Evolutionary conservation across 2,329 filamentous ascomycete genomes (phyloP).

Genomic region (Exophiala lecanii-corni): DNA sequence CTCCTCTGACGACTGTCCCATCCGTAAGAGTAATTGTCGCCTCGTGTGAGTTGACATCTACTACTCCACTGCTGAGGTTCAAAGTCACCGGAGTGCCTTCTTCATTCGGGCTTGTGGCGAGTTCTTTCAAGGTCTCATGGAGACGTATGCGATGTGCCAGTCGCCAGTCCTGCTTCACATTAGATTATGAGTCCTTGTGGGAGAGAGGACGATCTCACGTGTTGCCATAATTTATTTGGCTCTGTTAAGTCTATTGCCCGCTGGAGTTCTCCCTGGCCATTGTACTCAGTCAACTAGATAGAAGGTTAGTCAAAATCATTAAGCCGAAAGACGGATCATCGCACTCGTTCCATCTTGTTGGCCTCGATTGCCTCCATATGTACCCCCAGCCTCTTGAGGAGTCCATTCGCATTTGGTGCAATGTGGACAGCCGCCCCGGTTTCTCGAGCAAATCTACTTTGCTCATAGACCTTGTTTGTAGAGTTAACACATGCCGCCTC

Average conservation of each 20-base stretch:
- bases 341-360: constrained; percentile 32
- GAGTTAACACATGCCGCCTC: neutral
- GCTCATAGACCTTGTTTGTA: constrained; percentile 47
- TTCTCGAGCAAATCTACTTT: constrained; percentile 49
- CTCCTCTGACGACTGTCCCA: constrained; percentile 42
- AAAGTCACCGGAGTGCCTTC: constrained; percentile 36
- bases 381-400: constrained; percentile 47
- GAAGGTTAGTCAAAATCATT: no score
- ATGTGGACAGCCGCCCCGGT: constrained; percentile 59
- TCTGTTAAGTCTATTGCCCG: constrained; percentile 31
- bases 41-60: constrained; percentile 23
- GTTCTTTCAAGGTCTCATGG: constrained; percentile 48
- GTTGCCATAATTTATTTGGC: constrained; percentile 45
- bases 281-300: constrained; percentile 35
- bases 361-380: constrained; percentile 39
- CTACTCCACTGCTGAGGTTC: constrained; percentile 40
- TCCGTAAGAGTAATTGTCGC: constrained; percentile 42
- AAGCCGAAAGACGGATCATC: constrained; percentile 20
- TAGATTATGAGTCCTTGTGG: neutral
- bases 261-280: constrained; percentile 32
- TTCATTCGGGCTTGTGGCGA: constrained; percentile 39
- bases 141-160: constrained; percentile 52
- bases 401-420: constrained; percentile 56
- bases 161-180: constrained; percentile 40
- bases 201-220: constrained; percentile 28